Conservation (phyloP, 2,329 filamentous ascomycete genomes). For the Fonsecaea monophora region DNA sequence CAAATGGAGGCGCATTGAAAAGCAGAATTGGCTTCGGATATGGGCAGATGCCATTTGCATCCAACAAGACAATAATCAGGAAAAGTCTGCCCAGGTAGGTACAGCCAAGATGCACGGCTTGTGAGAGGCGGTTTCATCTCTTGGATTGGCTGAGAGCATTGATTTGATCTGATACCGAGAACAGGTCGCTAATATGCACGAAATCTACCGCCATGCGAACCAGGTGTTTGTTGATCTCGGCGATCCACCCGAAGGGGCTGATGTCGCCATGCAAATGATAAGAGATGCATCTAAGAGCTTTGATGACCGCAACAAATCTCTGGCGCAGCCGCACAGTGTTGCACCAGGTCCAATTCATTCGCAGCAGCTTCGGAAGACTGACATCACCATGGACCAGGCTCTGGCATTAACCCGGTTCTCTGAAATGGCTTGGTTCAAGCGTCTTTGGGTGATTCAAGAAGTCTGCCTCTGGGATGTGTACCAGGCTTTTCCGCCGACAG, state of each 20-base stretch:
- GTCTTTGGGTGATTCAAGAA: slow-evolving; percentile 3
- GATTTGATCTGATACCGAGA: background rate
- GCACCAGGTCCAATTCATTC: background rate
- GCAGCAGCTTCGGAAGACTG: background rate
- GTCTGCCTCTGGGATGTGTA: slow-evolving; percentile 1
- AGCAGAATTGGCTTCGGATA: slow-evolving; percentile 1
- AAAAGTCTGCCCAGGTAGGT: slow-evolving; percentile 7
- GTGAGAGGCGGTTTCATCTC: background rate
- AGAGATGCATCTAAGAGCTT: background rate
- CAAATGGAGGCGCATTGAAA: slow-evolving; percentile 4
- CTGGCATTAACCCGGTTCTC: slow-evolving; percentile 3
- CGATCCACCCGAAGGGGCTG: background rate
- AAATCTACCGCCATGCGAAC: slow-evolving; percentile 1
- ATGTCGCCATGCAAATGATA: background rate
- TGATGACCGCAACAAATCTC: background rate
- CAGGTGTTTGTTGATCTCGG: slow-evolving; percentile 3
- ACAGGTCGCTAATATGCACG: slow-evolving; percentile 2
- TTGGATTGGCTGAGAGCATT: background rate
- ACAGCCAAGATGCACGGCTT: background rate
- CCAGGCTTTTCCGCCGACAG: background rate
- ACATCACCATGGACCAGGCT: background rate
- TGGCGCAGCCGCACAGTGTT: background rate
- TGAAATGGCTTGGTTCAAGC: background rate
- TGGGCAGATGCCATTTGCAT: slow-evolving; percentile 3
- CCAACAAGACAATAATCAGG: background rate